Evolutionary conservation across 2,329 filamentous ascomycete genomes (phyloP).

Genomic region (Sarocladium strictum): DNA sequence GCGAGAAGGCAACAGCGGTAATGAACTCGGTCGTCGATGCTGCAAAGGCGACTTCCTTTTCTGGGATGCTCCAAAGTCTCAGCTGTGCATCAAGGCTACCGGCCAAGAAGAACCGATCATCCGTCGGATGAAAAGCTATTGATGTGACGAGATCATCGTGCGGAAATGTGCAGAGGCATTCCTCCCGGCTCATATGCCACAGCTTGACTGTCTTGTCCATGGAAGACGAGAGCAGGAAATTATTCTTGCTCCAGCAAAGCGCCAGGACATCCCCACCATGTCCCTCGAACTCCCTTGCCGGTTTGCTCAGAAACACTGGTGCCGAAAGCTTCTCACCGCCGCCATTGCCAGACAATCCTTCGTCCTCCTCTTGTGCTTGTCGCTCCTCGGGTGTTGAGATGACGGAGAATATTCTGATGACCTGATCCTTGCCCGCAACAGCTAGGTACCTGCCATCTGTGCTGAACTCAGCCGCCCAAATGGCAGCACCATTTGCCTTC

Average conservation of each 20-base stretch:
- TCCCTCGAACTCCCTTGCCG: slow-evolving; percentile 72
- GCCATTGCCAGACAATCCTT: slow-evolving; percentile 22
- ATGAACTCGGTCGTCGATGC: slow-evolving; percentile 78
- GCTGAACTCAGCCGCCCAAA: slow-evolving; percentile 93
- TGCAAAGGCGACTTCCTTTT: slow-evolving; percentile 85
- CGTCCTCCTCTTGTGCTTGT: slow-evolving; percentile 62
- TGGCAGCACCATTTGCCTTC: slow-evolving; percentile 61
- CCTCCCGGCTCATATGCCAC: slow-evolving; percentile 81
- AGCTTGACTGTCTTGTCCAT: slow-evolving; percentile 97
- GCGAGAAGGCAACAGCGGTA: slow-evolving; percentile 88
- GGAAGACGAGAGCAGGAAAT: slow-evolving; percentile 88
- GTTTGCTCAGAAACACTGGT: slow-evolving; percentile 79
- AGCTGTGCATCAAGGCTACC: slow-evolving; percentile 86
- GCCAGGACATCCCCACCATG: slow-evolving; percentile 85
- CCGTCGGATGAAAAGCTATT: slow-evolving; percentile 87
- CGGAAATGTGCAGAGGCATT: slow-evolving; percentile 90
- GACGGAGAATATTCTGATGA: slow-evolving; percentile 84
- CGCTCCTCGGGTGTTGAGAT: slow-evolving; percentile 78
- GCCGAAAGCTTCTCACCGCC: slow-evolving; percentile 66
- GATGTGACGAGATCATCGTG: slow-evolving; percentile 94
- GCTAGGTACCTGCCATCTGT: slow-evolving; percentile 86
- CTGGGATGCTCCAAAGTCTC: slow-evolving; percentile 92
- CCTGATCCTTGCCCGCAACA: slow-evolving; percentile 82
- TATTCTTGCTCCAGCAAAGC: slow-evolving; percentile 98
- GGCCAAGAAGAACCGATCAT: slow-evolving; percentile 94